A percentile compares a stretch with the other conserved stretches of the same genome.
phyloP scores from a whole-genome alignment of 495 filamentous ascomycete genomes.

The Hyaloscypha finlandica region DNA sequence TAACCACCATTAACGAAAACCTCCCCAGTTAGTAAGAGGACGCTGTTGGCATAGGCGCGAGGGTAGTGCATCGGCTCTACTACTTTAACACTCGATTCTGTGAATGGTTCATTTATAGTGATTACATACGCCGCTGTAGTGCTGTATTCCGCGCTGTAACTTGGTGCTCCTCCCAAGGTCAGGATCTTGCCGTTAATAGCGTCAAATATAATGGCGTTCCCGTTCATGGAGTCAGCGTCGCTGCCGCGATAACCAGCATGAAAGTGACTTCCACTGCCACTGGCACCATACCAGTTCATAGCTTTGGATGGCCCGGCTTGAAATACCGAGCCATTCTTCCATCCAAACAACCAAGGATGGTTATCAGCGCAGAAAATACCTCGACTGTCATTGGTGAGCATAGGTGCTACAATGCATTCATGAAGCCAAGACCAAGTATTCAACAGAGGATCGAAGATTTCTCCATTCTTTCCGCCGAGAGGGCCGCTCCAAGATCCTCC shows the following conservation, averaged over 20 bases:
- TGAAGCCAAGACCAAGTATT: conserved; percentile 36
- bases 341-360: conserved; percentile 63
- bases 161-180: conserved; percentile 49
- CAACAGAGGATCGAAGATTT: conserved; percentile 49
- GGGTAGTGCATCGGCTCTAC: conserved; percentile 46
- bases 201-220: conserved; percentile 59
- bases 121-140: conserved; percentile 51
- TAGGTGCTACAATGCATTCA: conserved; percentile 42
- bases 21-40: conserved; percentile 57
- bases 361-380: conserved; percentile 53
- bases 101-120: conserved; percentile 42
- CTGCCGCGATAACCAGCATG: conserved; percentile 39
- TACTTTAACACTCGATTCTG: conserved; percentile 32
- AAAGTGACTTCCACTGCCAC: conserved; percentile 40
- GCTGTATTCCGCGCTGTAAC: conserved; percentile 44
- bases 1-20: conserved; percentile 60
- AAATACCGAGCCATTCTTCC: conserved; percentile 56
- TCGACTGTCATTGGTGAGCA: conserved; percentile 52
- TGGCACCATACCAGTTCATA: conserved; percentile 61
- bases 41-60: conserved; percentile 54
- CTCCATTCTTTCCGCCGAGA: conserved; percentile 49
- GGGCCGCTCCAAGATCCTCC: conserved; percentile 59
- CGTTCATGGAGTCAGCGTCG: conserved; percentile 55
- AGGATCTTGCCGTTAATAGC: conserved; percentile 56
- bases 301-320: conserved; percentile 56